Evolutionary conservation across 1,284 basidiomycete species (phyloP).

Genomic region (Sphagnurus paluster): DNA sequence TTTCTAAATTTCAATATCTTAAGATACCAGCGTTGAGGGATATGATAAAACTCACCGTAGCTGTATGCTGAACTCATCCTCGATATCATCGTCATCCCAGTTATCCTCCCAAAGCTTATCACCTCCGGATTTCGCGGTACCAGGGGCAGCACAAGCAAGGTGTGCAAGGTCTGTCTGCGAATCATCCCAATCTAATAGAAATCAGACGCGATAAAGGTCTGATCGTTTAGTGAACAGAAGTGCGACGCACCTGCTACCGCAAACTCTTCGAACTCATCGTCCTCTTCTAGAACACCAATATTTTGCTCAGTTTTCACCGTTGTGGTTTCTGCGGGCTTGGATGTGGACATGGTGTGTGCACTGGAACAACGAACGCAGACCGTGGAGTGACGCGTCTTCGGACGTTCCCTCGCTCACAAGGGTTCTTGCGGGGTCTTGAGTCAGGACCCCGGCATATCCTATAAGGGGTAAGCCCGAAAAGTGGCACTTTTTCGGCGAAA

Average conservation of each 20-base stretch:
- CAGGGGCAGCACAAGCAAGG: slow-evolving; percentile 68
- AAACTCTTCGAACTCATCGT: slow-evolving; percentile 86
- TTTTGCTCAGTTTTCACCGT: slow-evolving; percentile 36
- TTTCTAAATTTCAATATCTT: slow-evolving; percentile 40
- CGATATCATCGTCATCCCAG: slow-evolving; percentile 99
- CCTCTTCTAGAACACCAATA: slow-evolving; percentile 78
- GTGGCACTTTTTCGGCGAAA: too few species aligned
- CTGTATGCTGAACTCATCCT: slow-evolving; percentile 96
- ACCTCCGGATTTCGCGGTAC: slow-evolving; percentile 69
- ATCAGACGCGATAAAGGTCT: not conserved
- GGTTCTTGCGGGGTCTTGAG: too few species aligned
- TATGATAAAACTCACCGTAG: slow-evolving; percentile 64
- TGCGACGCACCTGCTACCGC: slow-evolving; percentile 58
- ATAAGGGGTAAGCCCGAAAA: too few species aligned
- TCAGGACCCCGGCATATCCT: too few species aligned
- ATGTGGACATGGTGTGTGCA: slow-evolving; percentile 28
- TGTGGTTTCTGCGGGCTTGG: slow-evolving; percentile 30
- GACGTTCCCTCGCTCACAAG: too few species aligned
- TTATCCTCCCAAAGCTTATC: slow-evolving; percentile 98
- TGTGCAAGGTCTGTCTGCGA: slow-evolving; percentile 80
- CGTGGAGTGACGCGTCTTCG: slow-evolving; percentile 20
- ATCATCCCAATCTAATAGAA: slow-evolving; percentile 79
- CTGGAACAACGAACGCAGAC: not conserved
- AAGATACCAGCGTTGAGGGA: slow-evolving; percentile 5
- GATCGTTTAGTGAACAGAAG: not conserved